phyloP scores from a whole-genome alignment of 345 rosid species.

The Sapria himalayana region DNA sequence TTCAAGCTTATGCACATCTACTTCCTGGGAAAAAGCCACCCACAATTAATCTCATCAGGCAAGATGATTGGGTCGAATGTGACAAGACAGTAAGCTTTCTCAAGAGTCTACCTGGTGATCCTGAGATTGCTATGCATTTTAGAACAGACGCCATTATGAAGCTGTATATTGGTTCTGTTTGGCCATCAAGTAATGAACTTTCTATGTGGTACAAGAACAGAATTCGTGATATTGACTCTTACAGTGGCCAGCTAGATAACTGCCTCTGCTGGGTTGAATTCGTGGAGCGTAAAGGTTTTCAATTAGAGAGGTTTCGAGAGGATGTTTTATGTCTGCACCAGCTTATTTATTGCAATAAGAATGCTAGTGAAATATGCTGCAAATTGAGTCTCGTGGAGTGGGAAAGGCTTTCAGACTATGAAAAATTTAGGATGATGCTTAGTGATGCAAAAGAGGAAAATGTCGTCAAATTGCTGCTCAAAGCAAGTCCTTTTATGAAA shows the following conservation, averaged over 20 bases:
- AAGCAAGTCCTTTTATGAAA: slow-evolving; percentile 67
- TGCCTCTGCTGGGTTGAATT: slow-evolving; percentile 54
- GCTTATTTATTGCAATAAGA: slow-evolving; percentile 46
- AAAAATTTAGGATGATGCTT: slow-evolving; percentile 62
- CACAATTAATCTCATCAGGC: slow-evolving; percentile 41
- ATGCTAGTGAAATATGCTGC: slow-evolving; percentile 23
- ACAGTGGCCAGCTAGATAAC: slow-evolving; percentile 81
- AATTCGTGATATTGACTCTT: slow-evolving; percentile 70
- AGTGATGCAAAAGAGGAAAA: slow-evolving; percentile 43
- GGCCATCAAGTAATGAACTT: slow-evolving; percentile 64
- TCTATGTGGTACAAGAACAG: slow-evolving; percentile 61
- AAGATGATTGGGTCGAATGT: slow-evolving; percentile 98
- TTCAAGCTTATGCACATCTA: slow-evolving; percentile 74
- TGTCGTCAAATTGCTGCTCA: slow-evolving; percentile 33
- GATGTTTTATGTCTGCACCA: slow-evolving; percentile 56
- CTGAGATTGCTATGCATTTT: slow-evolving; percentile 22
- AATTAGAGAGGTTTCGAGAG: slow-evolving; percentile 50
- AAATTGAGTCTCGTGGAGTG: slow-evolving; percentile 50
- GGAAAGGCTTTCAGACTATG: slow-evolving; percentile 71
- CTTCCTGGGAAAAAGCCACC: slow-evolving; percentile 80
- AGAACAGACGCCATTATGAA: slow-evolving; percentile 63
- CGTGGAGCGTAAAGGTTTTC: slow-evolving; percentile 60
- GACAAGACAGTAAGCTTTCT: slow-evolving; percentile 47
- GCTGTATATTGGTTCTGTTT: slow-evolving; percentile 28
- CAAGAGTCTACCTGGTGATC: slow-evolving; percentile 30